phyloP scores from a whole-genome alignment of 371 early-diverging fungal species.

The Thermomucor indicae-seudaticae region DNA sequence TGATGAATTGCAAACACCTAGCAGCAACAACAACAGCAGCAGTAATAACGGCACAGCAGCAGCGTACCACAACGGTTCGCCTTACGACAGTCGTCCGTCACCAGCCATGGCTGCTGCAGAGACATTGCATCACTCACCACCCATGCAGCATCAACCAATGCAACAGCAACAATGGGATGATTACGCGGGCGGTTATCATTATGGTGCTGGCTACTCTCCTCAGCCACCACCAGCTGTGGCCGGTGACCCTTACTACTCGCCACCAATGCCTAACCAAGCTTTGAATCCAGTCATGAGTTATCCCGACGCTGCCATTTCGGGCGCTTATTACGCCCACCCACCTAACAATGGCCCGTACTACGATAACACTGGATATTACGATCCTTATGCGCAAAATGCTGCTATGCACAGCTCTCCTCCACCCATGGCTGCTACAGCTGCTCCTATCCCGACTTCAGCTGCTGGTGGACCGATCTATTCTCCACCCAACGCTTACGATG shows the following conservation, averaged over 20 bases:
- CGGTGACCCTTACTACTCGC: conserved; percentile 11
- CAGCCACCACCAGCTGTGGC: conserved; percentile 13
- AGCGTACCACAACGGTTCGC: not conserved
- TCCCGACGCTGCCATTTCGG: conserved; percentile 23
- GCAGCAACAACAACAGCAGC: conserved; percentile 1
- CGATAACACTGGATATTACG: conserved; percentile 9
- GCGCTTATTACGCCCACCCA: conserved; percentile 17
- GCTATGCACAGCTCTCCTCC: not conserved
- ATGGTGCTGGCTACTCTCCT: conserved; percentile 10
- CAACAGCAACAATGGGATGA: not conserved
- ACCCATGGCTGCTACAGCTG: conserved; percentile 2
- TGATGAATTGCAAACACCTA: conserved; percentile 10
- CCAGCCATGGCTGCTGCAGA: conserved; percentile 31
- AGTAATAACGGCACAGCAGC: conserved; percentile 1
- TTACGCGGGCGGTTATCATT: not conserved
- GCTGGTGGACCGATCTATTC: conserved; percentile 6
- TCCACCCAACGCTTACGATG: conserved; percentile 23
- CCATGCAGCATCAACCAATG: conserved; percentile 3
- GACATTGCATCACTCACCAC: not conserved
- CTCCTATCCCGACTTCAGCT: not conserved
- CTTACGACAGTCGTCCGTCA: conserved; percentile 22
- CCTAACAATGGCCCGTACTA: conserved; percentile 14
- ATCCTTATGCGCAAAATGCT: conserved; percentile 10
- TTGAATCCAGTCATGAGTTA: conserved; percentile 17
- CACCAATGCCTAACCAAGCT: conserved; percentile 10